Evolutionary conservation across 2,329 filamentous ascomycete species (phyloP).

Genomic region (Cadophora malorum): DNA sequence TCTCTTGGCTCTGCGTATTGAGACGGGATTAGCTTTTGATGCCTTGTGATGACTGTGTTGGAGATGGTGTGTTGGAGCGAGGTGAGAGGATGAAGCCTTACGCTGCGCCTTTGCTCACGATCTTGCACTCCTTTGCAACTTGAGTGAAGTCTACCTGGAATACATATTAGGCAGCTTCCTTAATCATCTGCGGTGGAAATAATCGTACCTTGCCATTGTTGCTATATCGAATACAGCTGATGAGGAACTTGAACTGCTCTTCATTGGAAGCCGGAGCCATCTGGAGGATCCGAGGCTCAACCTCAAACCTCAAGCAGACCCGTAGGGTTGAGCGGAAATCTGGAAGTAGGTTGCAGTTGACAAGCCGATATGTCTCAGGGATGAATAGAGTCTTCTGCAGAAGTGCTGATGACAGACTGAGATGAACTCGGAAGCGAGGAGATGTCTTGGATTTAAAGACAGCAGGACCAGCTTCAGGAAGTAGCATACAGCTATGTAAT

Average conservation of each 20-base stretch:
- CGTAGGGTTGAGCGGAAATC: conserved; percentile 12
- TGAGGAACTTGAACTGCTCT: conserved; percentile 69
- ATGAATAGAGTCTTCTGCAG: conserved; percentile 27
- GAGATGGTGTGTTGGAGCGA: background rate
- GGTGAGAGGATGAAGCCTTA: conserved; percentile 51
- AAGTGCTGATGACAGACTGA: conserved; percentile 28
- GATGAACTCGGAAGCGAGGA: conserved; percentile 23
- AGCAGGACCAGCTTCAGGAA: conserved; percentile 21
- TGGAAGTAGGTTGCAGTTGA: conserved; percentile 25
- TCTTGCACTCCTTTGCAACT: conserved; percentile 68
- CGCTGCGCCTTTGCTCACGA: conserved; percentile 72
- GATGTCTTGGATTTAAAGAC: conserved; percentile 35
- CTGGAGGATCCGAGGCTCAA: conserved; percentile 32
- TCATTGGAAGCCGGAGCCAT: conserved; percentile 59
- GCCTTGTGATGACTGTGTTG: background rate
- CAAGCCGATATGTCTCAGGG: conserved; percentile 14
- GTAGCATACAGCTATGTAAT: conserved; percentile 33
- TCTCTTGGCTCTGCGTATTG: conserved; percentile 62
- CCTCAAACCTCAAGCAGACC: background rate
- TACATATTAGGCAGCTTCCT: conserved; percentile 8
- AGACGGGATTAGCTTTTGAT: conserved; percentile 16
- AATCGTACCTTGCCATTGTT: conserved; percentile 62
- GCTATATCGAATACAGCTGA: conserved; percentile 68
- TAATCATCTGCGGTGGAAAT: background rate
- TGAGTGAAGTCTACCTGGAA: conserved; percentile 69